Conservation (phyloP, 2,329 filamentous ascomycete genomes). For the Trichoderma atrobrunneum region DNA sequence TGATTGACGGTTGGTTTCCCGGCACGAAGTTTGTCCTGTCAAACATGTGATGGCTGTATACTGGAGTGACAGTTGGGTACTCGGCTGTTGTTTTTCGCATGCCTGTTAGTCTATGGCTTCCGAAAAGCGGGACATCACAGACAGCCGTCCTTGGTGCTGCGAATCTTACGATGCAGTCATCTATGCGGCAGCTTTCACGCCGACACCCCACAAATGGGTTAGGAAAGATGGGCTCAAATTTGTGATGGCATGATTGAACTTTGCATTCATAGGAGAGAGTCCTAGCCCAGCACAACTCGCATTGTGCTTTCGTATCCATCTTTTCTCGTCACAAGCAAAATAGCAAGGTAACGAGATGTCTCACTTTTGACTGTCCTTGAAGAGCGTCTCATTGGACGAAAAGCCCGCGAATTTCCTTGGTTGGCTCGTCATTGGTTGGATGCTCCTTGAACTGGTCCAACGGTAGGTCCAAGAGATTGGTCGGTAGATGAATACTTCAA, state of each 20-base stretch:
- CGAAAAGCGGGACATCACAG: not conserved
- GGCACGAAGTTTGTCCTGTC: not conserved
- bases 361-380: not conserved
- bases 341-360: not conserved
- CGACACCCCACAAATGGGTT: not conserved
- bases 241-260: not conserved
- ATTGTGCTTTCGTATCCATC: not conserved
- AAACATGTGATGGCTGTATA: not conserved
- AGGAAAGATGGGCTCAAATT: not conserved
- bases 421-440: not conserved
- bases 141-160: not conserved
- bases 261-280: not conserved
- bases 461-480: not conserved
- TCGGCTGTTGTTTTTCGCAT: not conserved
- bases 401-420: no score
- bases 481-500: not conserved
- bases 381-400: no score
- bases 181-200: not conserved
- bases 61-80: not conserved
- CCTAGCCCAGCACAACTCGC: not conserved
- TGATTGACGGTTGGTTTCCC: not conserved
- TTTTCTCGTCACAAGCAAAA: not conserved
- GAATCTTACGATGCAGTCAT: not conserved
- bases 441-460: not conserved
- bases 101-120: not conserved